Evolutionary conservation across 805 yeast genomes (phyloP).

Genomic region (Wickerhamiella australiensis): DNA sequence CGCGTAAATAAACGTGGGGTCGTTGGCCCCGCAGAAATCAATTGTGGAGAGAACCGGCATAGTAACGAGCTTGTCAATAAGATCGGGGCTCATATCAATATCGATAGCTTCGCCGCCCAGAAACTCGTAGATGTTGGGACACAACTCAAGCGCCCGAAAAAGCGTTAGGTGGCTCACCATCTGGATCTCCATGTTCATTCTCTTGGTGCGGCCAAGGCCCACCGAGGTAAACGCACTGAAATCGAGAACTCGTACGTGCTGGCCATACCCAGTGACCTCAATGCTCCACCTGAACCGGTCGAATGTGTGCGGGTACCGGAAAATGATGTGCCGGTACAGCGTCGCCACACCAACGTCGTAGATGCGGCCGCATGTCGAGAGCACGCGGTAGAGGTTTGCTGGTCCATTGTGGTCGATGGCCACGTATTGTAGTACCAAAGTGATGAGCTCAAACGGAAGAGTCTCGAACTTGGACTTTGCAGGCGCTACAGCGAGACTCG

Average conservation of each 20-base stretch:
- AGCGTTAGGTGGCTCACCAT: constrained; percentile 74
- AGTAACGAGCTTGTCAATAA: constrained; percentile 45
- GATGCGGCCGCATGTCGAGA: constrained; percentile 24
- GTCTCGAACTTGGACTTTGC: constrained; percentile 9
- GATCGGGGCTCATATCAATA: constrained; percentile 56
- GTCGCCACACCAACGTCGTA: constrained; percentile 29
- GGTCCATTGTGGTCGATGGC: constrained; percentile 15
- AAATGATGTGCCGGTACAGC: constrained; percentile 33
- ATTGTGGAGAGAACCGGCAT: constrained; percentile 49
- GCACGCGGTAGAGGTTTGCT: constrained; percentile 16
- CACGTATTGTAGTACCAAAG: constrained; percentile 22
- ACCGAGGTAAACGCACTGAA: constrained; percentile 81
- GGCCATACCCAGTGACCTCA: constrained; percentile 35
- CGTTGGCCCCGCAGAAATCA: constrained; percentile 84
- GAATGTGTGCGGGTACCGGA: constrained; percentile 71
- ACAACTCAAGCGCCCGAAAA: constrained; percentile 44
- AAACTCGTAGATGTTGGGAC: constrained; percentile 61
- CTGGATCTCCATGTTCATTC: constrained; percentile 84
- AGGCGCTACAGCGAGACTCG: background rate
- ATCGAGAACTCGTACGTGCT: constrained; percentile 61
- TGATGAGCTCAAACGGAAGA: constrained; percentile 24
- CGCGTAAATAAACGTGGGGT: constrained; percentile 46
- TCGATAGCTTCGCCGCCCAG: constrained; percentile 77
- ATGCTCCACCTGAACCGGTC: constrained; percentile 54
- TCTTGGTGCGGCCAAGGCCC: constrained; percentile 78